Evolutionary conservation across 1,139 yeast species (phyloP).

Genomic region (Pichia norvegensis): DNA sequence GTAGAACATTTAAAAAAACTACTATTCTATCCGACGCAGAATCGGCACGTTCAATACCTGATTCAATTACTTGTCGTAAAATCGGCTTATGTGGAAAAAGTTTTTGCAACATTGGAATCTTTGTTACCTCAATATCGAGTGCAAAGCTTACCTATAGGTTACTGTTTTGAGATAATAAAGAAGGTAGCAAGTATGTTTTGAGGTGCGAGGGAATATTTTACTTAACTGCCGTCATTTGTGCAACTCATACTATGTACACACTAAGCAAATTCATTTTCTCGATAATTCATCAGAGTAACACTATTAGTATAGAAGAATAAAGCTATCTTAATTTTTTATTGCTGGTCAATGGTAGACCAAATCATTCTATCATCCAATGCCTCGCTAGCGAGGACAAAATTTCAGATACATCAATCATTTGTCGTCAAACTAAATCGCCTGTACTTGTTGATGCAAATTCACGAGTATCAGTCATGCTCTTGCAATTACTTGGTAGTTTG

Average conservation of each 20-base stretch:
- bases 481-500: neutral
- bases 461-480: neutral
- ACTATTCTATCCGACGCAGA: neutral
- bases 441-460: too few relatives aligned
- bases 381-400: too few relatives aligned
- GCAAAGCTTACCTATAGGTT: neutral
- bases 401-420: neutral
- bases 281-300: too few relatives aligned
- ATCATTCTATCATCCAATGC: too few relatives aligned
- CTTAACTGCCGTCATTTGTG: neutral
- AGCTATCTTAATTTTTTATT: too few relatives aligned
- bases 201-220: neutral
- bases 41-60: neutral
- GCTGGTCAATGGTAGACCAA: too few relatives aligned
- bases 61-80: too few relatives aligned
- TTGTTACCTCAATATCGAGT: neutral
- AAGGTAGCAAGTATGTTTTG: neutral
- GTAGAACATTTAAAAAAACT: too few relatives aligned
- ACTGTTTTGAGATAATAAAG: too few relatives aligned
- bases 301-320: too few relatives aligned
- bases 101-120: neutral
- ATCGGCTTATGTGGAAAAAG: neutral
- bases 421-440: too few relatives aligned
- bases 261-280: too few relatives aligned
- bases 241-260: neutral